These are phyloP conservation scores for Globisporangium uncinulatum DNA, from an alignment of 352 stramenopile genomes.

Conservation along the genomic window DNA sequence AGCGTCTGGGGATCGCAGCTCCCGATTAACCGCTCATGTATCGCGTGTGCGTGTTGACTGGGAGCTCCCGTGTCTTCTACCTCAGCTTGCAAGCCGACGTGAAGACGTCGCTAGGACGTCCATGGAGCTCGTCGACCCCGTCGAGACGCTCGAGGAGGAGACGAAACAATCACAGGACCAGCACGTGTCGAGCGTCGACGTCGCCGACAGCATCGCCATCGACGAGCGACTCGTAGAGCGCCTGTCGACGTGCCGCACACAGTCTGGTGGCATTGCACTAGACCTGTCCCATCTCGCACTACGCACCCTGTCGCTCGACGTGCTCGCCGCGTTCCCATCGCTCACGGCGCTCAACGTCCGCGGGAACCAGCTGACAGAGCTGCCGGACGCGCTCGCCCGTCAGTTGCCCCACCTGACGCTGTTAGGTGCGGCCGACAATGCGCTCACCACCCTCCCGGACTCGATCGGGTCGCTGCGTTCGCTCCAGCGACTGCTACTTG, in stretches of 20 bases:
- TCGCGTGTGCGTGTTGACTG: no score
- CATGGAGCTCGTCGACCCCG: no score
- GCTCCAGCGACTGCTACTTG: conserved; percentile 42
- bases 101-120: neutral
- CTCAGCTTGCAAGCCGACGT: no score
- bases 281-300: conserved; percentile 45
- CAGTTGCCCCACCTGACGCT: conserved; percentile 31
- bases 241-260: conserved; percentile 13
- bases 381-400: conserved; percentile 28
- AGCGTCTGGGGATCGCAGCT: no score
- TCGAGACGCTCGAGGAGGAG: neutral
- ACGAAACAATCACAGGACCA: neutral
- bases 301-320: conserved; percentile 24
- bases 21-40: no score
- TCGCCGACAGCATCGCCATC: neutral
- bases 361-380: conserved; percentile 25
- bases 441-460: conserved; percentile 24
- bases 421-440: conserved; percentile 39
- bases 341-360: conserved; percentile 45
- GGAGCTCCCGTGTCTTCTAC: no score
- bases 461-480: conserved; percentile 23
- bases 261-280: conserved; percentile 31
- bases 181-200: neutral
- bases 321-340: conserved; percentile 27
- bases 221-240: conserved; percentile 5